These are phyloP conservation scores for Talaromyces sp. DNA, from an alignment of 2,329 filamentous ascomycete genomes.

Conservation along the genomic window DNA sequence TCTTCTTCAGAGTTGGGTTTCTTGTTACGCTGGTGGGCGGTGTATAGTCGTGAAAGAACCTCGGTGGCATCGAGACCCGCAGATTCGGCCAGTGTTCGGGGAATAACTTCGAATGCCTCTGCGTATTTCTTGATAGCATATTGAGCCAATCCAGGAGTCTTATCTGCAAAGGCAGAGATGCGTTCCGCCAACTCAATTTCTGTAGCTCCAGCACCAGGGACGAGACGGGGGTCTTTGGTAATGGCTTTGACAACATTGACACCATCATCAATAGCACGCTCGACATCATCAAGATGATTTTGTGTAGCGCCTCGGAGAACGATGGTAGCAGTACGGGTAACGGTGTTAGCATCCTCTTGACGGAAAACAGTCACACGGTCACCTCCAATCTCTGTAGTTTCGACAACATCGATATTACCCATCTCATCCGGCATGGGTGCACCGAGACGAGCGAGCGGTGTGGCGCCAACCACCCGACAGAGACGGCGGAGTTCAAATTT, in stretches of 20 bases:
- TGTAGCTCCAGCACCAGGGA: constrained; percentile 89
- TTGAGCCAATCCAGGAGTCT: constrained; percentile 86
- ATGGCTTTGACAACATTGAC: constrained; percentile 99
- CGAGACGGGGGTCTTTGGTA: constrained; percentile 84
- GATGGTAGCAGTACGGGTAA: constrained; percentile 87
- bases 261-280: constrained; percentile 94
- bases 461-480: constrained; percentile 94
- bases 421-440: constrained; percentile 99
- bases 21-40: constrained; percentile 68
- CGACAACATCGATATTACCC: constrained; percentile 89
- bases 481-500: constrained; percentile 95
- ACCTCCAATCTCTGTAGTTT: constrained; percentile 95
- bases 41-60: constrained; percentile 85
- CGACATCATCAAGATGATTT: constrained; percentile 95
- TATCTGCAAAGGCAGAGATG: constrained; percentile 85
- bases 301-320: constrained; percentile 94
- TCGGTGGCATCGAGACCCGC: constrained; percentile 97
- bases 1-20: constrained; percentile 24
- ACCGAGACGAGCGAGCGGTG: constrained; percentile 89
- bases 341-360: constrained; percentile 75
- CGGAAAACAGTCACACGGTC: constrained; percentile 98
- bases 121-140: constrained; percentile 97
- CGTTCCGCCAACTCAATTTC: constrained; percentile 92
- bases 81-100: constrained; percentile 88
- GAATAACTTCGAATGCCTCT: constrained; percentile 96